Conservation (phyloP, 2,329 filamentous ascomycete species). For the Tricladium varicosporioides region DNA sequence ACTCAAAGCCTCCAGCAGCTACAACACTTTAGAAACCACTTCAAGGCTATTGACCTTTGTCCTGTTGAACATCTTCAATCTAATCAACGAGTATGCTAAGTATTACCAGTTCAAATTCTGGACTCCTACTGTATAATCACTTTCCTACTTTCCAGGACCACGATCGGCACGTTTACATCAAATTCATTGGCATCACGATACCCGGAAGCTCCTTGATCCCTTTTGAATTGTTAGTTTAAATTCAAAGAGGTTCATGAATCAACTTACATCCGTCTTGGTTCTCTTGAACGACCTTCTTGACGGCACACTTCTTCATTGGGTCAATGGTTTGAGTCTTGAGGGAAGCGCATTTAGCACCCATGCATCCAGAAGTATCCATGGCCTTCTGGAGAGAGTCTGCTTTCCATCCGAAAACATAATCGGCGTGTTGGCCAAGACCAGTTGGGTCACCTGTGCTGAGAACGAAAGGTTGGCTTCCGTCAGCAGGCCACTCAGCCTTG, state of each 20-base stretch:
- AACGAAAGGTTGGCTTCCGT: constrained; percentile 43
- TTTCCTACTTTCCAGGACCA: neutral
- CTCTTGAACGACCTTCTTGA: constrained; percentile 3
- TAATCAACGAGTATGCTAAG: constrained; percentile 5
- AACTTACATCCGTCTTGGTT: constrained; percentile 13
- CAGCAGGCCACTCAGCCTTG: constrained; percentile 42
- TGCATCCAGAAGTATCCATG: constrained; percentile 46
- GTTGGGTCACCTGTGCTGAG: constrained; percentile 43
- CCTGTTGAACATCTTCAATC: constrained; percentile 1
- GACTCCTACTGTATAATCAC: neutral
- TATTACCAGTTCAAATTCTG: neutral
- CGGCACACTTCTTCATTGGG: constrained; percentile 6
- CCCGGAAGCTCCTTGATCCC: constrained; percentile 5
- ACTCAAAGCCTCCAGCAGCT: neutral
- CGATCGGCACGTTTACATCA: neutral
- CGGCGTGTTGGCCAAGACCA: constrained; percentile 48
- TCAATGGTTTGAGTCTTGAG: constrained; percentile 41
- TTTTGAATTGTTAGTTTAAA: neutral
- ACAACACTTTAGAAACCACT: neutral
- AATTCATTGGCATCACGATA: neutral
- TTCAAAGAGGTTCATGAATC: neutral
- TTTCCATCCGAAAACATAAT: constrained; percentile 52
- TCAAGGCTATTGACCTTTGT: neutral
- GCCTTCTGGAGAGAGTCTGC: constrained; percentile 47
- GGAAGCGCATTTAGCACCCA: constrained; percentile 44